A percentile compares a stretch with the other conserved stretches of the same genome.
Conservation (phyloP, 345 rosid species). For the Moricandia moricandioides region DNA sequence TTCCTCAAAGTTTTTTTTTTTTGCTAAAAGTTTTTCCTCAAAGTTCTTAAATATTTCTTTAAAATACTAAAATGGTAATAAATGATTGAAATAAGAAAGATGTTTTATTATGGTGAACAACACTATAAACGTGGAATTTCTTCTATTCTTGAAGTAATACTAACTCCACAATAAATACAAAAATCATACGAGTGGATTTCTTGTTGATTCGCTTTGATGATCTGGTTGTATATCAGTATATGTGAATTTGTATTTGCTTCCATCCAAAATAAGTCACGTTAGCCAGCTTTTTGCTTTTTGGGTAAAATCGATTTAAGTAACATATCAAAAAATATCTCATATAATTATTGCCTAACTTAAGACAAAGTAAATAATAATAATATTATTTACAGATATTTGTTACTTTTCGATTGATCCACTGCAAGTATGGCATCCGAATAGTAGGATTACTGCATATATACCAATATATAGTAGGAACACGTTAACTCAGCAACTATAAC, state of each 20-base stretch:
- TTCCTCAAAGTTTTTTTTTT: no score
- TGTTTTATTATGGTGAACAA: no score
- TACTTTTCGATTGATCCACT: slow-evolving; percentile 13
- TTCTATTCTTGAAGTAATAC: no score
- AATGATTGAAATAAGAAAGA: no score
- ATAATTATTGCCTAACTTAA: background rate
- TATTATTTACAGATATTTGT: slow-evolving; percentile 8
- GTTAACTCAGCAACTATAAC: slow-evolving; percentile 24
- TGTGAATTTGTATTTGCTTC: background rate
- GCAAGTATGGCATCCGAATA: slow-evolving; percentile 21
- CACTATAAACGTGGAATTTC: no score
- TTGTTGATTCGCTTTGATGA: no score
- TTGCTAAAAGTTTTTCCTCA: no score
- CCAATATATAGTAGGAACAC: slow-evolving; percentile 27
- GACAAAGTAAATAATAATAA: background rate
- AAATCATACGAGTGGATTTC: no score
- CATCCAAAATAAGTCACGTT: background rate
- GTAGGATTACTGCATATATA: slow-evolving; percentile 25
- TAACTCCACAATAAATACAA: no score
- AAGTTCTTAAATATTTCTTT: no score
- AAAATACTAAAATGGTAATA: no score
- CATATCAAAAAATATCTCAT: slow-evolving; percentile 6
- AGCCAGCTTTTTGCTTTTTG: background rate
- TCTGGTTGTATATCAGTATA: no score
- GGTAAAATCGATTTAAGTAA: slow-evolving; percentile 3